Base-by-base conservation (phyloP, 2,329 filamentous ascomycete species). In the Cladosporium austrohemisphaericum region DNA sequence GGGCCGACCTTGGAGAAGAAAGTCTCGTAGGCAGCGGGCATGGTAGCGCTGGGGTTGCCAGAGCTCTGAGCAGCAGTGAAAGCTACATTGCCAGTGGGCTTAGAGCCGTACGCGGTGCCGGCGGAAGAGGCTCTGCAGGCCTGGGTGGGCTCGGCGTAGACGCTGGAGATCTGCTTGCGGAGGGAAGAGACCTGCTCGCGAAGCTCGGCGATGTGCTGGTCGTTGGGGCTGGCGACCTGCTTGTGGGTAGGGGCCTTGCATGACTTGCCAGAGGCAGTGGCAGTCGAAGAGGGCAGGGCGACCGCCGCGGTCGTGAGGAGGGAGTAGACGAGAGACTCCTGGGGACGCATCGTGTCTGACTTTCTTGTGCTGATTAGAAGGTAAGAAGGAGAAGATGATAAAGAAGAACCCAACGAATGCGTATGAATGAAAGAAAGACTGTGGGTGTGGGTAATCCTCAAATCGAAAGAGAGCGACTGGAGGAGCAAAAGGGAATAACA, bases 271-370 rank as follows among this genome's bases (percentile, higher is more conserved):
- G 25, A 38, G 44, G 22, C 16, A 16, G 19, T 16, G 8, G 13
- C 33, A 18, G 5, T 16, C 7, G 14, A n/a, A 3, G 44, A 36
- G 23, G 44, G 44, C 16, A 29, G 14, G 18, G 44, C 44, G 18
- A 37, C 44, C 16, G 44, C 44, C n/a, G 44, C 44, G 44, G 44
- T 37, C 18, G 44, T 25, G 18, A 47, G 44, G 29, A 47, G 44
- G 33, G 44, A 47, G 29, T 38, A 16, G 31, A 35, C 44, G 44
- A 47, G 44, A 22, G 44, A 47, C 44, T 47, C 44, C 18, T 47
- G 23, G 19, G 33, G 33, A 38, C 44, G 44, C 44, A 47, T 47
- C 13, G 18, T 14, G 35, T 22, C 44, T 47, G 33, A 14, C 31
- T 38, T 47, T 18, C 22, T 31, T 31, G 11, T 13, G 13, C 14